Evolutionary conservation across 73 alveolate species (phyloP).

Genomic region (Breviolum minutum): DNA sequence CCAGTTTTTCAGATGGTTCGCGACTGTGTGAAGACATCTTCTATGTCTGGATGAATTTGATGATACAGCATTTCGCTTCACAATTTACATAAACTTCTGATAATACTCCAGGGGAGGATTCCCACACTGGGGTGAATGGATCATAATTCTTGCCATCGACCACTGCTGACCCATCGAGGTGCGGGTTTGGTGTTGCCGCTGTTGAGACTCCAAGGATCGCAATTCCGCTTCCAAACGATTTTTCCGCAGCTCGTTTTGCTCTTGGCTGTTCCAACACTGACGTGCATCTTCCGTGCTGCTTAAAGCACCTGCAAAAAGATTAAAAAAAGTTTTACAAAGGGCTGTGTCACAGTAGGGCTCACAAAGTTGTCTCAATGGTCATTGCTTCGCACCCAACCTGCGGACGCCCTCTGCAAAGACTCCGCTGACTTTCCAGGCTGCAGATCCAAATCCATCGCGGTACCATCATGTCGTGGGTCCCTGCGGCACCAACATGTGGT

Average conservation of each 20-base stretch:
- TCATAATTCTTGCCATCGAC: too few relatives aligned
- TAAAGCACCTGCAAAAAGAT: background rate
- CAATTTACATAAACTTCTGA: too few relatives aligned
- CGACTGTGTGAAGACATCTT: too few relatives aligned
- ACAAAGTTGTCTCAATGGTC: background rate
- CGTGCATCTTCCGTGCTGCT: constrained; percentile 41
- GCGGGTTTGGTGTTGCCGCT: constrained; percentile 70
- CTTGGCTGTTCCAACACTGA: constrained; percentile 23
- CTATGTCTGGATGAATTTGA: too few relatives aligned
- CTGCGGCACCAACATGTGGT: background rate
- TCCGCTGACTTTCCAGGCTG: constrained; percentile 28
- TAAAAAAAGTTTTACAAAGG: too few relatives aligned
- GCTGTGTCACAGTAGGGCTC: background rate
- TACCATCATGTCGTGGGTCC: background rate
- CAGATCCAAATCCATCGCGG: constrained; percentile 53
- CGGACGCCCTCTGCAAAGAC: constrained; percentile 1
- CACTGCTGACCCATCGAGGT: background rate
- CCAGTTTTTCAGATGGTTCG: too few relatives aligned
- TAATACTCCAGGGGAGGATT: too few relatives aligned
- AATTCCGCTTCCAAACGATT: constrained; percentile 36
- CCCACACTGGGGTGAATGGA: too few relatives aligned
- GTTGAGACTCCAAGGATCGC: constrained; percentile 18
- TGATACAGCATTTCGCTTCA: too few relatives aligned
- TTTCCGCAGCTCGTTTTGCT: constrained; percentile 1
- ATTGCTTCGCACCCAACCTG: background rate